Evolutionary conservation across 805 yeast species (phyloP).

Genomic region (Teunomyces lycoperdinae): DNA sequence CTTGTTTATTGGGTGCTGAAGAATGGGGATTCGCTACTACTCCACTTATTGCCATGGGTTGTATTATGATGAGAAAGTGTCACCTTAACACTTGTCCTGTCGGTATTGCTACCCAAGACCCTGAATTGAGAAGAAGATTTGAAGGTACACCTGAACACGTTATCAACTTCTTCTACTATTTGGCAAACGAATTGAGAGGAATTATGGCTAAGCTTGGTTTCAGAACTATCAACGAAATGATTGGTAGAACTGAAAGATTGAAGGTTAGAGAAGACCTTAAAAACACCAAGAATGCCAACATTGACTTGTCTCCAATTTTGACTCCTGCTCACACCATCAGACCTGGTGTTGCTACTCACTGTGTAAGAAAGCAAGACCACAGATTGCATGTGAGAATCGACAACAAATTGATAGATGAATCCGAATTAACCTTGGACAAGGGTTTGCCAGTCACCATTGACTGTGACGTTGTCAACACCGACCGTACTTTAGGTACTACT

Average conservation of each 20-base stretch:
- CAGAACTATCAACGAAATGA: conserved; percentile 96
- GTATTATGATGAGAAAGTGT: conserved; percentile 94
- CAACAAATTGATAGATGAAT: conserved; percentile 93
- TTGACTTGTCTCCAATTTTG: conserved; percentile 87
- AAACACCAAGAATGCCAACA: conserved; percentile 84
- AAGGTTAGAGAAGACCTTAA: conserved; percentile 80
- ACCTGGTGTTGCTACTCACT: conserved; percentile 94
- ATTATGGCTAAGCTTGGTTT: conserved; percentile 95
- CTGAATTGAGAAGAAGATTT: conserved; percentile 86
- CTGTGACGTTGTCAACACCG: conserved; percentile 91
- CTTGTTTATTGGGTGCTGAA: conserved; percentile 95
- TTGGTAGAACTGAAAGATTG: conserved; percentile 92
- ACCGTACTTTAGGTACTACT: conserved; percentile 94
- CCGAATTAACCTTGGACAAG: conserved; percentile 90
- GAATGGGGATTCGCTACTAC: conserved; percentile 98
- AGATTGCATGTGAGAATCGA: conserved; percentile 89
- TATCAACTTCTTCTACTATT: conserved; percentile 93
- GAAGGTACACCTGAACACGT: conserved; percentile 98
- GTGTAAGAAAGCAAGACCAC: conserved; percentile 92
- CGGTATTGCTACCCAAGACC: conserved; percentile 98
- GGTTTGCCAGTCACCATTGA: conserved; percentile 96
- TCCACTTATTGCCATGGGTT: conserved; percentile 95
- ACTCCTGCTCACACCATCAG: conserved; percentile 96
- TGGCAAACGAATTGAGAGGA: conserved; percentile 86
- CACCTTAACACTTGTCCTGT: conserved; percentile 95